phyloP scores from a whole-genome alignment of 192 early-diverging fungal species.

The Radiomyces spectabilis region DNA sequence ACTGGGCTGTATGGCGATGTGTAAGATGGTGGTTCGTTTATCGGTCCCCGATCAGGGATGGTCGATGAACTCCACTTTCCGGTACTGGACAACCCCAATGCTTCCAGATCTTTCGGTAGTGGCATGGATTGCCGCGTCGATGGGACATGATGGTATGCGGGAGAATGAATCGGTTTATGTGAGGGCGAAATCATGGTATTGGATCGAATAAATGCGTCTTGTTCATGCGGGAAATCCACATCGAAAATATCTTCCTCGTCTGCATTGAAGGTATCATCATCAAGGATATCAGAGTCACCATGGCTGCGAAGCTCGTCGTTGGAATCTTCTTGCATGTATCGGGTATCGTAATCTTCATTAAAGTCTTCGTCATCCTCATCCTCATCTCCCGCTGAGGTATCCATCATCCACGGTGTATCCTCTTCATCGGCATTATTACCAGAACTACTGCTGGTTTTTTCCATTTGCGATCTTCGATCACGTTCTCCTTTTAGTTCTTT shows the following conservation, averaged over 20 bases:
- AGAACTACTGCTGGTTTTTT: not conserved
- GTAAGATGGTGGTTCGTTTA: too few relatives aligned
- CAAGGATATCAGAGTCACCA: conserved; percentile 1
- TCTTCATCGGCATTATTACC: not conserved
- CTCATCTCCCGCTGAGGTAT: not conserved
- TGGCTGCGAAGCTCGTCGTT: too few relatives aligned
- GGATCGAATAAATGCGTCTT: not conserved
- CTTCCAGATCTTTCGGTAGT: too few relatives aligned
- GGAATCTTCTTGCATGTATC: not conserved
- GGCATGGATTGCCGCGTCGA: not conserved
- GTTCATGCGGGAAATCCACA: conserved; percentile 10
- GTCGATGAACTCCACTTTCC: not conserved
- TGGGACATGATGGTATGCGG: not conserved
- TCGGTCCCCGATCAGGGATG: not conserved
- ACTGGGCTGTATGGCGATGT: not conserved
- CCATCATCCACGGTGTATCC: not conserved
- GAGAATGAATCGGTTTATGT: not conserved
- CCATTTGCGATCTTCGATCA: not conserved
- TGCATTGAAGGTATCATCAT: not conserved
- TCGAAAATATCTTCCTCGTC: conserved; percentile 13
- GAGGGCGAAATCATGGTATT: not conserved
- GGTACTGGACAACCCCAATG: too few relatives aligned
- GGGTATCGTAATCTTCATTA: not conserved
- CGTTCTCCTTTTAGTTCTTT: not conserved
- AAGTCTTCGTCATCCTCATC: not conserved